These are phyloP conservation scores for Gillenia trifoliata DNA, from an alignment of 306 rosid species.

Conservation along the genomic window DNA sequence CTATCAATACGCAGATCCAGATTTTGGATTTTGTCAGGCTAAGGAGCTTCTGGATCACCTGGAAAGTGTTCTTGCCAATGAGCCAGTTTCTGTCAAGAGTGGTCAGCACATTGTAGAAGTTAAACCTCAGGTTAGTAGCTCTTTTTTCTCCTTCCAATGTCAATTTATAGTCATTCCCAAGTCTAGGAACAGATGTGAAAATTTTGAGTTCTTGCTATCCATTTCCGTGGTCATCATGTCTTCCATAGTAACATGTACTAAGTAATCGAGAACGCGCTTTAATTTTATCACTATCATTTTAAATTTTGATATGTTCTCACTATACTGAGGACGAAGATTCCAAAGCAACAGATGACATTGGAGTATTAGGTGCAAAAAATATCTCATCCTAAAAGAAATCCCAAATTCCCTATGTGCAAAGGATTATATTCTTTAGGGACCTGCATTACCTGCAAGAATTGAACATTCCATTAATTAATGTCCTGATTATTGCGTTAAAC, in stretches of 20 bases:
- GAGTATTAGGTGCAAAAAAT: neutral
- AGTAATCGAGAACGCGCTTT: too few species aligned
- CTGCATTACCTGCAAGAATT: neutral
- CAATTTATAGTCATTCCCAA: neutral
- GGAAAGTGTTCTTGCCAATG: slow-evolving; percentile 87
- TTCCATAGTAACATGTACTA: too few species aligned
- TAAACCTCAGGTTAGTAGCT: slow-evolving; percentile 79
- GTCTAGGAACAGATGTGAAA: too few species aligned
- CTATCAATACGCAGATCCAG: slow-evolving; percentile 76
- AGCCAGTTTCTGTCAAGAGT: slow-evolving; percentile 87
- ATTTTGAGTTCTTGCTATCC: too few species aligned
- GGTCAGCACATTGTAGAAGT: slow-evolving; percentile 81
- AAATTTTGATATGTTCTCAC: neutral
- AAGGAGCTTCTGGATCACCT: slow-evolving; percentile 93
- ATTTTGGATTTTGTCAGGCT: slow-evolving; percentile 88
- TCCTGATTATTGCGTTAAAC: too few species aligned
- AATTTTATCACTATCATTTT: too few species aligned
- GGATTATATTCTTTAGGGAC: neutral
- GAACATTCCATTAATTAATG: too few species aligned
- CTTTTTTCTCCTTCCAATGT: neutral
- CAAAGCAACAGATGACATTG: too few species aligned
- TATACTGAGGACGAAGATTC: too few species aligned
- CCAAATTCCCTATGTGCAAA: neutral
- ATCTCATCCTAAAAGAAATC: neutral
- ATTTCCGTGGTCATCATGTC: too few species aligned